Evolutionary conservation across 257 asterid genomes (phyloP).

Genomic region (Agastache rugosa): DNA sequence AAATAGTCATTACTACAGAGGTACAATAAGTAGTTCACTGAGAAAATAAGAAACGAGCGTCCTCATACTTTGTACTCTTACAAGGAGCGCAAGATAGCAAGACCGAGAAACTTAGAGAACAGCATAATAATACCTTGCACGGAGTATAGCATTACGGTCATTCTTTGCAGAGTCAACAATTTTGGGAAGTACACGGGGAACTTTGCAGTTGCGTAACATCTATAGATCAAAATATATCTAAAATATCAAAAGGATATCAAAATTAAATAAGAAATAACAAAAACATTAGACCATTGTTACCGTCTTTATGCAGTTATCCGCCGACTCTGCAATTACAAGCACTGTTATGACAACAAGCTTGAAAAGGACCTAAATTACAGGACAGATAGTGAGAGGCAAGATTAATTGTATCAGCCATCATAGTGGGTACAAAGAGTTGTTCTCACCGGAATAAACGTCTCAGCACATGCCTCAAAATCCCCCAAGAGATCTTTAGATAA

Average conservation of each 20-base stretch:
- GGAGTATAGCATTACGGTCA: slow-evolving; percentile 93
- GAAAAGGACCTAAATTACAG: slow-evolving; percentile 86
- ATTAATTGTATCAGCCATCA: slow-evolving; percentile 27
- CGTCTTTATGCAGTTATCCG: slow-evolving; percentile 98
- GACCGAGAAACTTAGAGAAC: slow-evolving; percentile 25
- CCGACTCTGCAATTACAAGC: slow-evolving; percentile 98
- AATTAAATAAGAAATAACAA: slow-evolving; percentile 15
- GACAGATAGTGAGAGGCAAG: slow-evolving; percentile 48
- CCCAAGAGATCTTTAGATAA: slow-evolving; percentile 96
- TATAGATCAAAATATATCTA: slow-evolving; percentile 40
- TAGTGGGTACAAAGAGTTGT: slow-evolving; percentile 33
- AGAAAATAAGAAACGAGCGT: slow-evolving; percentile 26
- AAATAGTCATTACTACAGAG: slow-evolving; percentile 35
- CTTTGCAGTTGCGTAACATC: slow-evolving; percentile 99
- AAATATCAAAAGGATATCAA: slow-evolving; percentile 28
- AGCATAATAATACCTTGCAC: slow-evolving; percentile 74
- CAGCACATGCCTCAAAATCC: slow-evolving; percentile 97
- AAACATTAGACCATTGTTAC: slow-evolving; percentile 51
- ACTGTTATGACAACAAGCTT: slow-evolving; percentile 99
- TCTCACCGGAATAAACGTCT: slow-evolving; percentile 96
- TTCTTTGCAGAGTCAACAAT: slow-evolving; percentile 91
- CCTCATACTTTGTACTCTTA: slow-evolving; percentile 61
- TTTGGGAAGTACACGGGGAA: slow-evolving; percentile 87
- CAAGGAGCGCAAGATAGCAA: slow-evolving; percentile 24
- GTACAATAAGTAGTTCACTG: slow-evolving; percentile 15